These are phyloP conservation scores for Teunomyces cretensis DNA, from an alignment of 805 yeast species.

Conservation along the genomic window DNA sequence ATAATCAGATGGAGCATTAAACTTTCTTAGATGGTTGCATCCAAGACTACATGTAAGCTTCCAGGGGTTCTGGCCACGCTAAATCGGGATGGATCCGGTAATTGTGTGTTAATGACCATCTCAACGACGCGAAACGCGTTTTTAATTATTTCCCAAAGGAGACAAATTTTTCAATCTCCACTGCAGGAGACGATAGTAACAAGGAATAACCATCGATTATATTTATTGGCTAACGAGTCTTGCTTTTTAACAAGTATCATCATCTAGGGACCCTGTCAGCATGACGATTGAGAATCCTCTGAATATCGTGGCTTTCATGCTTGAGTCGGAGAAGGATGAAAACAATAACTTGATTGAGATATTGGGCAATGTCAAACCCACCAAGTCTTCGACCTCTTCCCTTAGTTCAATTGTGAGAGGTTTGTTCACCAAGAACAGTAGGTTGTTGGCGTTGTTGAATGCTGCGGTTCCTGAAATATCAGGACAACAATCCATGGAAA, in stretches of 20 bases:
- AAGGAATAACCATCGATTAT: not conserved
- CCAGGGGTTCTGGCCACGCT: no score
- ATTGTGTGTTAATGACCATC: no score
- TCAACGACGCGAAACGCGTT: slow-evolving; percentile 2
- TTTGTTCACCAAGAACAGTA: slow-evolving; percentile 37
- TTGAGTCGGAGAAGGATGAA: slow-evolving; percentile 24
- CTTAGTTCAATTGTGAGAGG: slow-evolving; percentile 38
- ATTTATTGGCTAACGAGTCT: not conserved
- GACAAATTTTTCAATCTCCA: not conserved
- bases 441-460: slow-evolving; percentile 20
- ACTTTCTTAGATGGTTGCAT: no score
- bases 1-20: no score
- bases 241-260: not conserved
- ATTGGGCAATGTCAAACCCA: slow-evolving; percentile 33
- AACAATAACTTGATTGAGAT: slow-evolving; percentile 36
- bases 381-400: slow-evolving; percentile 22
- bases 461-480: slow-evolving; percentile 11
- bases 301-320: slow-evolving; percentile 1
- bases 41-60: no score
- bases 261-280: not conserved
- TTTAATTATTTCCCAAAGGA: slow-evolving; percentile 1
- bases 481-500: slow-evolving; percentile 20
- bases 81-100: no score
- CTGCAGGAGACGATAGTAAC: not conserved
- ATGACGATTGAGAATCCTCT: slow-evolving; percentile 2